Percentiles rank a stretch among this genome's conserved stretches.
phyloP scores from a whole-genome alignment of 176 grass and related monocot species.

The Paspalum notatum region DNA sequence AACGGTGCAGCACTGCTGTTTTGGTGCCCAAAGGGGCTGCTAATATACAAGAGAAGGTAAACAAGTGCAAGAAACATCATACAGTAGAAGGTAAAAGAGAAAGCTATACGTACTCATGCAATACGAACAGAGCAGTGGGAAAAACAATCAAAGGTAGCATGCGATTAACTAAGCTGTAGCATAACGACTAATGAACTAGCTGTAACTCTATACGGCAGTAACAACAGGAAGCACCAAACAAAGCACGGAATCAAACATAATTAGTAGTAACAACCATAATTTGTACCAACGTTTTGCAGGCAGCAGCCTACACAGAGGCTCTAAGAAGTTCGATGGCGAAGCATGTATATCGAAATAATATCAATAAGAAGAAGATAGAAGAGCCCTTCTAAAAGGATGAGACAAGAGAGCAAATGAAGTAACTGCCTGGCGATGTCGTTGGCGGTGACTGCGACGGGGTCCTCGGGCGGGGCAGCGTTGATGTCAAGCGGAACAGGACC shows the following conservation, averaged over 20 bases:
- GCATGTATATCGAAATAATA: neutral
- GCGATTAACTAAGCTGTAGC: conserved; percentile 8
- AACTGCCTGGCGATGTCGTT: conserved; percentile 53
- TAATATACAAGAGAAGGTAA: neutral
- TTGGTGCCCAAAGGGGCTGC: neutral
- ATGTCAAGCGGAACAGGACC: conserved; percentile 70
- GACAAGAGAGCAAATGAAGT: neutral
- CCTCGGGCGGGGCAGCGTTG: conserved; percentile 76
- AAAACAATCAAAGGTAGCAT: neutral
- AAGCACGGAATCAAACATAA: conserved; percentile 24
- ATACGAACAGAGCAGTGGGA: conserved; percentile 7
- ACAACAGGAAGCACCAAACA: conserved; percentile 3
- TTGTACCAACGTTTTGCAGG: neutral
- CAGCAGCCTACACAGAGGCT: neutral
- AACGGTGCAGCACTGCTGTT: neutral
- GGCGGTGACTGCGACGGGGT: conserved; percentile 31
- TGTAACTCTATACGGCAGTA: neutral
- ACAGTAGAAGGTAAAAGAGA: neutral
- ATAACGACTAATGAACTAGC: conserved; percentile 13
- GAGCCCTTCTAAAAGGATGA: neutral
- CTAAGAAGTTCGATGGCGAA: conserved; percentile 9
- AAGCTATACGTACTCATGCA: conserved; percentile 11
- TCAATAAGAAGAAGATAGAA: neutral
- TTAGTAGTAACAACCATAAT: conserved; percentile 29
- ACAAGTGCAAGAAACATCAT: conserved; percentile 6